These are phyloP conservation scores for Novymonas esmeraldas DNA, from an alignment of 208 protist genomes.

Conservation along the genomic window DNA sequence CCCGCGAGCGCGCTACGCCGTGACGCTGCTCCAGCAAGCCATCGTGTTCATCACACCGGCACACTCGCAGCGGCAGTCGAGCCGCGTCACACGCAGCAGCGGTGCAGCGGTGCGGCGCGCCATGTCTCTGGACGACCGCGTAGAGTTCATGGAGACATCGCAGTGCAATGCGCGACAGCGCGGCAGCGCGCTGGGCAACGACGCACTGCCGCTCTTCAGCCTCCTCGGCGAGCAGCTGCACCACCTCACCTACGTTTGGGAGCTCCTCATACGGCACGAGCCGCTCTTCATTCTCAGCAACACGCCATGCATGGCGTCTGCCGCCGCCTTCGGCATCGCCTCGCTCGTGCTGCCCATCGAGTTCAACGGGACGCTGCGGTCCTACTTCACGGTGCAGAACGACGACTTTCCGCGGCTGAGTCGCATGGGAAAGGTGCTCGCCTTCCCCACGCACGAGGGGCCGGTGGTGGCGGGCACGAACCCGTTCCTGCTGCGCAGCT, in stretches of 20 bases:
- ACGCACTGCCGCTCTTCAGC: constrained; percentile 68
- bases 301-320: constrained; percentile 77
- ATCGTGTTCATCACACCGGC: constrained; percentile 80
- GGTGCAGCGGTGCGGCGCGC: constrained; percentile 10
- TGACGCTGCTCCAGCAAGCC: constrained; percentile 69
- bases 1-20: constrained; percentile 70
- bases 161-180: constrained; percentile 22
- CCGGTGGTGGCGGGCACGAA: constrained; percentile 81
- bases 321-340: constrained; percentile 61
- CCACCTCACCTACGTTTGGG: constrained; percentile 83
- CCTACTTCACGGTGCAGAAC: constrained; percentile 90
- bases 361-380: constrained; percentile 63
- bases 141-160: constrained; percentile 21
- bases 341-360: constrained; percentile 77
- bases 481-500: constrained; percentile 80
- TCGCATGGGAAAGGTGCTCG: constrained; percentile 69
- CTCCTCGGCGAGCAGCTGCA: constrained; percentile 71
- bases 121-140: constrained; percentile 27
- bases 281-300: constrained; percentile 81
- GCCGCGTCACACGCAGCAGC: constrained; percentile 30
- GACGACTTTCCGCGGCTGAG: constrained; percentile 60
- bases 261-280: constrained; percentile 83
- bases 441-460: constrained; percentile 50
- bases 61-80: constrained; percentile 32
- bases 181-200: constrained; percentile 36